Evolutionary conservation across 805 yeast species (phyloP).

Genomic region (Candida rishiriensis): DNA sequence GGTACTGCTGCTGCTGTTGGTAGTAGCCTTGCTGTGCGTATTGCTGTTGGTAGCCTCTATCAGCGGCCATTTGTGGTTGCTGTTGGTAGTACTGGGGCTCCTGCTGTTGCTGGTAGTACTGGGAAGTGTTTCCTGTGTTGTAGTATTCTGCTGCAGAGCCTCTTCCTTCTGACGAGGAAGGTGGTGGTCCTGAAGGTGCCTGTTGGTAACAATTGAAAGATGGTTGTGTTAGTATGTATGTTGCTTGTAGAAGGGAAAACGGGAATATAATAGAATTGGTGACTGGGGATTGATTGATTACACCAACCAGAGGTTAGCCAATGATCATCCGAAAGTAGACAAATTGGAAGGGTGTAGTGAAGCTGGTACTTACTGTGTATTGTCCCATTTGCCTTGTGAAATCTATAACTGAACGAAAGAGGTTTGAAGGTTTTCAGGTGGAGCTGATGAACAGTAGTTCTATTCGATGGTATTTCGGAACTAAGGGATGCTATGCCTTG

Average conservation of each 20-base stretch:
- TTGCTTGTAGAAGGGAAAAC: too few species aligned
- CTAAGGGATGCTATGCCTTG: too few species aligned
- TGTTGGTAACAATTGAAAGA: too few species aligned
- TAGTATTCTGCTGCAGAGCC: conserved; percentile 12
- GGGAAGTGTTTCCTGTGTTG: conserved; percentile 4
- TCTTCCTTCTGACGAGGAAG: not conserved
- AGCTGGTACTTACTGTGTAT: not conserved
- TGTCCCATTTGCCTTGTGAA: not conserved
- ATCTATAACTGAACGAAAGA: too few species aligned
- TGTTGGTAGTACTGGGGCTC: not conserved
- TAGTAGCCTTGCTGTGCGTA: conserved; percentile 22
- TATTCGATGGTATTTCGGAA: too few species aligned
- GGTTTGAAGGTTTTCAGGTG: too few species aligned
- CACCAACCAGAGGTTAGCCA: too few species aligned
- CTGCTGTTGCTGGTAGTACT: conserved; percentile 1
- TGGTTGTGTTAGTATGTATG: too few species aligned
- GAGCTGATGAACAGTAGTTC: not conserved
- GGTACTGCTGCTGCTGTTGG: conserved; percentile 26
- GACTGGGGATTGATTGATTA: too few species aligned
- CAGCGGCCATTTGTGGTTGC: not conserved
- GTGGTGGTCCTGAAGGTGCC: conserved; percentile 4
- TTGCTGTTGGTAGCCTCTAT: conserved; percentile 14
- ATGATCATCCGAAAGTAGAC: too few species aligned
- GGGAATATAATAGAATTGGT: too few species aligned
- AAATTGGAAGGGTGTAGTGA: not conserved